phyloP scores from a whole-genome alignment of 2,329 filamentous ascomycete species.

The Xylaria sp. region DNA sequence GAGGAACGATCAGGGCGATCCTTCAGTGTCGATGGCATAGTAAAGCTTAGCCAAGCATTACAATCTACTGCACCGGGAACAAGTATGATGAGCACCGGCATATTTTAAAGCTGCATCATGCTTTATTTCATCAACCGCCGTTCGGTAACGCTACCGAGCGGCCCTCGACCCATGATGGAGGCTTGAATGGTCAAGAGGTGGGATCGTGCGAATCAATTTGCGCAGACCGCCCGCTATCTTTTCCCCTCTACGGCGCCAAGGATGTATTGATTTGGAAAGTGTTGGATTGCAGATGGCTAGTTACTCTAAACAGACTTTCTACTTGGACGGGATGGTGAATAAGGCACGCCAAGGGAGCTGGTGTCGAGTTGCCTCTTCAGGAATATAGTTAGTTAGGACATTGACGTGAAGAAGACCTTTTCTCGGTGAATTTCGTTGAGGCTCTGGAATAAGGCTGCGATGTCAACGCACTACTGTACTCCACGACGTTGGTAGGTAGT shows the following conservation, averaged over 20 bases:
- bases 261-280: constrained; percentile 30
- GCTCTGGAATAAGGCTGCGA: constrained; percentile 31
- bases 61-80: constrained; percentile 2
- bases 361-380: constrained; percentile 33
- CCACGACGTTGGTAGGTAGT: constrained; percentile 8
- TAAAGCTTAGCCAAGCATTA: constrained; percentile 8
- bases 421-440: constrained; percentile 28
- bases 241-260: constrained; percentile 25
- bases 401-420: constrained; percentile 5
- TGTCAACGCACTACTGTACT: constrained; percentile 18
- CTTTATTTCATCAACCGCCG: constrained; percentile 6
- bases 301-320: constrained; percentile 23
- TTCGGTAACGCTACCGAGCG: constrained; percentile 27
- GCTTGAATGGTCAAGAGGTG: constrained; percentile 19
- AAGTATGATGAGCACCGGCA: constrained; percentile 13
- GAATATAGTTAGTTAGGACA: not conserved
- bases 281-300: constrained; percentile 27
- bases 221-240: constrained; percentile 7
- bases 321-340: constrained; percentile 30
- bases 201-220: constrained; percentile 26
- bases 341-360: constrained; percentile 22
- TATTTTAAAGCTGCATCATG: not conserved
- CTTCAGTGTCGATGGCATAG: constrained; percentile 1
- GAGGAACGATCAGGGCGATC: not conserved
- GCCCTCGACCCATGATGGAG: constrained; percentile 15